A percentile compares a stretch with the other conserved stretches of the same genome.
phyloP scores from a whole-genome alignment of 225 moss, liverwort and hornwort genomes.

The Bryoerythrophyllum caledonicum region DNA sequence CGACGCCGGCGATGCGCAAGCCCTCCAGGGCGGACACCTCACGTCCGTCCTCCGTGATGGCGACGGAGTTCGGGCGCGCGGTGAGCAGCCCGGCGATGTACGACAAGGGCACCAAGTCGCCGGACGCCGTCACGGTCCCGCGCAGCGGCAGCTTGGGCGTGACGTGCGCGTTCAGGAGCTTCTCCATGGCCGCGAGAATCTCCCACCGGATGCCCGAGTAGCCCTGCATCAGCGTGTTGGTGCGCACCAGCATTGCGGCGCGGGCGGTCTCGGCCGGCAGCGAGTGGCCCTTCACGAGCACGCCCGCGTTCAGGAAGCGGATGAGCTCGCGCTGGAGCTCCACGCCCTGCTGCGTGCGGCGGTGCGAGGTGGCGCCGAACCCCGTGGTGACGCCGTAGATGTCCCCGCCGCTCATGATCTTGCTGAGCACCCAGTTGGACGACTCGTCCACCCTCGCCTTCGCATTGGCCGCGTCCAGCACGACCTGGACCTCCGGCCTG shows the following conservation, averaged over 20 bases:
- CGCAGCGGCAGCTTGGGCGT: neutral
- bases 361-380: no score
- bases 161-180: neutral
- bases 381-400: no score
- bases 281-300: neutral
- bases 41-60: neutral
- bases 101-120: neutral
- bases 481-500: no score
- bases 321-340: no score
- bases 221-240: slow-evolving; percentile 10
- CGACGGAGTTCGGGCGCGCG: neutral
- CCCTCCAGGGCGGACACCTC: no score
- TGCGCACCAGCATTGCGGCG: slow-evolving; percentile 11
- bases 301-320: no score
- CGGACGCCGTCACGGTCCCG: slow-evolving; percentile 1
- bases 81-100: neutral
- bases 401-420: no score
- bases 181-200: neutral
- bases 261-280: neutral
- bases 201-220: slow-evolving; percentile 12
- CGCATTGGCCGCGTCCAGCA: no score
- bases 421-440: no score
- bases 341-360: no score
- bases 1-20: no score
- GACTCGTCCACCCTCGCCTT: no score